Conservation (phyloP, 1,284 basidiomycete genomes). For the Bondarzewia mesenterica region DNA sequence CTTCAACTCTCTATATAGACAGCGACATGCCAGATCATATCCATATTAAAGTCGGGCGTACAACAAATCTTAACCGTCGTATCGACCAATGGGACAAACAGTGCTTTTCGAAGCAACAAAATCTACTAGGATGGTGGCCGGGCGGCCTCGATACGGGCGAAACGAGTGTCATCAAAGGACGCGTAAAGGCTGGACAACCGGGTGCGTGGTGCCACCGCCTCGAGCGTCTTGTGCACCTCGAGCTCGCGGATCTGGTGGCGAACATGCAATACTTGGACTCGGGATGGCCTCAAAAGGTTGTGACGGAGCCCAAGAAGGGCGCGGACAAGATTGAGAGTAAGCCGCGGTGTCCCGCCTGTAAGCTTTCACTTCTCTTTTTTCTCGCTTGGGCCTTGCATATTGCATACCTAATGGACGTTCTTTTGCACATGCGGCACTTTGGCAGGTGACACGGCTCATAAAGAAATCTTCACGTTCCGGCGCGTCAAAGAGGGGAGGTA, state of each 20-base stretch:
- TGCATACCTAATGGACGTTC: no score
- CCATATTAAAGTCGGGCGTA: conserved; percentile 45
- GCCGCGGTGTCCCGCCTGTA: conserved; percentile 31
- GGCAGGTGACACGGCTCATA: conserved; percentile 53
- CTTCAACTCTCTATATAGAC: no score
- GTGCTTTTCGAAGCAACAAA: conserved; percentile 40
- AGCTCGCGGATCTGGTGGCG: conserved; percentile 58
- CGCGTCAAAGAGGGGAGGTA: conserved; percentile 41
- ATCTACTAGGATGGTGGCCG: conserved; percentile 48
- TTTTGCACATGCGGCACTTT: background rate
- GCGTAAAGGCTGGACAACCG: conserved; percentile 43
- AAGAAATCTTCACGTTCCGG: conserved; percentile 69
- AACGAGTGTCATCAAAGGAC: conserved; percentile 33
- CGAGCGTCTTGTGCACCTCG: conserved; percentile 70
- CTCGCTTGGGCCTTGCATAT: background rate
- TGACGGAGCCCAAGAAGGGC: conserved; percentile 10
- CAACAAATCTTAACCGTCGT: conserved; percentile 37
- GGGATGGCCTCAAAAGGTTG: conserved; percentile 32
- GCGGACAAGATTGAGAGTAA: conserved; percentile 16
- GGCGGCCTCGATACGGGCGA: conserved; percentile 23
- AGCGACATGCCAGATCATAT: conserved; percentile 23
- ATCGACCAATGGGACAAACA: conserved; percentile 72
- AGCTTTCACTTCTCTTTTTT: conserved; percentile 12
- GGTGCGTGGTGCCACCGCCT: conserved; percentile 37
- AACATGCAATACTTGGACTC: conserved; percentile 52